Evolutionary conservation across 179 eudicot genomes (phyloP).

Genomic region (Silene noctiflora): DNA sequence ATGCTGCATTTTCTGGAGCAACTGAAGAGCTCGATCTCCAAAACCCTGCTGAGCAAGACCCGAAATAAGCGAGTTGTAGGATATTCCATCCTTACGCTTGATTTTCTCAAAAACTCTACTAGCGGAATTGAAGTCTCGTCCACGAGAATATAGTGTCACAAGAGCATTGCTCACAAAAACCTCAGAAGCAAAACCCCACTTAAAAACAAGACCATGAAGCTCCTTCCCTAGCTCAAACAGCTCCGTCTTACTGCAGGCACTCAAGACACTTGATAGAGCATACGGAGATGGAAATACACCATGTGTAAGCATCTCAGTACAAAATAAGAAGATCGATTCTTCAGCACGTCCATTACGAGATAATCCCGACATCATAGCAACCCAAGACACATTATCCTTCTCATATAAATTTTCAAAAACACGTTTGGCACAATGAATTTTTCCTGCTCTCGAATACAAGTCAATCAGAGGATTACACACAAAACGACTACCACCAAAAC

Average conservation of each 20-base stretch:
- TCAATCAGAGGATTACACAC: conserved; percentile 77
- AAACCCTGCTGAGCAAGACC: conserved; percentile 77
- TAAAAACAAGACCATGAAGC: conserved; percentile 68
- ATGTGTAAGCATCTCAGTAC: conserved; percentile 53
- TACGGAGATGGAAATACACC: conserved; percentile 76
- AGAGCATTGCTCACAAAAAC: conserved; percentile 73
- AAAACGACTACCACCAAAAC: conserved; percentile 44
- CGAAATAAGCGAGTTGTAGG: conserved; percentile 83
- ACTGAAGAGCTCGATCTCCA: conserved; percentile 49
- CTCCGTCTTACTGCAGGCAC: conserved; percentile 71
- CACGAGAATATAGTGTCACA: conserved; percentile 64
- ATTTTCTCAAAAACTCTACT: conserved; percentile 55
- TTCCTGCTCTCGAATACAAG: conserved; percentile 60
- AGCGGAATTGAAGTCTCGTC: conserved; percentile 53
- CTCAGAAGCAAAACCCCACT: conserved; percentile 73
- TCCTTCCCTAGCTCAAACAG: conserved; percentile 57
- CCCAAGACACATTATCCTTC: conserved; percentile 81
- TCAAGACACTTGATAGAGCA: conserved; percentile 71
- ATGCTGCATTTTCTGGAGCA: conserved; percentile 67
- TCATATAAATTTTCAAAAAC: conserved; percentile 45
- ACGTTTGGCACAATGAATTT: conserved; percentile 45
- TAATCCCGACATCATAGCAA: conserved; percentile 85
- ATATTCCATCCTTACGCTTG: conserved; percentile 56
- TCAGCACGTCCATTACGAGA: conserved; percentile 61
- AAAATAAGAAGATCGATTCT: conserved; percentile 52